Evolutionary conservation across 1,139 yeast species (phyloP).

Genomic region (Debaryomyces udenii): DNA sequence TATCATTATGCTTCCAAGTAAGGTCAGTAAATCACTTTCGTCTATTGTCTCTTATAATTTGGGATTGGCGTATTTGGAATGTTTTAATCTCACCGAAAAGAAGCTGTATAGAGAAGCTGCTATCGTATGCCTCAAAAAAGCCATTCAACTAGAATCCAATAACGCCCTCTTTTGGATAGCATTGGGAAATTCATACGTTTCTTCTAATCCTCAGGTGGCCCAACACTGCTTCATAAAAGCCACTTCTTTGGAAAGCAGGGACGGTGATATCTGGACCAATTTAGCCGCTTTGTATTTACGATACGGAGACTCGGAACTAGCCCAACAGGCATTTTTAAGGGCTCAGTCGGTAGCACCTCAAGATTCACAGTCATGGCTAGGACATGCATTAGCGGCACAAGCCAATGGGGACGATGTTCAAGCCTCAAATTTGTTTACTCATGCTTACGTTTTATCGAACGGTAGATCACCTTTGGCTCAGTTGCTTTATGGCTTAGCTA

Average conservation of each 20-base stretch:
- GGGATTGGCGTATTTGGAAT: constrained; percentile 65
- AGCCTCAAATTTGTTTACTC: constrained; percentile 67
- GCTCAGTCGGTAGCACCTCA: constrained; percentile 86
- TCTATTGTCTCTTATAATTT: constrained; percentile 70
- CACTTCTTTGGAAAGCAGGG: constrained; percentile 65
- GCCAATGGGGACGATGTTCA: constrained; percentile 55
- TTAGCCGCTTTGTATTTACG: constrained; percentile 76
- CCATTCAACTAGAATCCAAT: constrained; percentile 70
- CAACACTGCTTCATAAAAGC: constrained; percentile 95
- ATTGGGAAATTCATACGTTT: constrained; percentile 69
- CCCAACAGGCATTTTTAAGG: constrained; percentile 70
- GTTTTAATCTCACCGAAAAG: constrained; percentile 39
- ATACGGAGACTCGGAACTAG: constrained; percentile 69
- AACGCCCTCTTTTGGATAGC: constrained; percentile 81
- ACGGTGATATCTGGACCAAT: constrained; percentile 76
- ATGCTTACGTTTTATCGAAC: constrained; percentile 74
- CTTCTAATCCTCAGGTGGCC: constrained; percentile 67
- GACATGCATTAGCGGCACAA: constrained; percentile 73
- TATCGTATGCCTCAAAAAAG: constrained; percentile 58
- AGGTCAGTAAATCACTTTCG: constrained; percentile 50
- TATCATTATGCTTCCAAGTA: constrained; percentile 31
- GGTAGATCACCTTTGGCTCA: constrained; percentile 76
- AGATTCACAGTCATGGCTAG: constrained; percentile 79
- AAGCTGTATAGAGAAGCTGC: constrained; percentile 47
- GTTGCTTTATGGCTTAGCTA: constrained; percentile 67